Evolutionary conservation across 164 flowering plant genomes (phyloP), one percentile per base, ranked within the genome.

Genomic region (Chimonanthus praecox): DNA sequence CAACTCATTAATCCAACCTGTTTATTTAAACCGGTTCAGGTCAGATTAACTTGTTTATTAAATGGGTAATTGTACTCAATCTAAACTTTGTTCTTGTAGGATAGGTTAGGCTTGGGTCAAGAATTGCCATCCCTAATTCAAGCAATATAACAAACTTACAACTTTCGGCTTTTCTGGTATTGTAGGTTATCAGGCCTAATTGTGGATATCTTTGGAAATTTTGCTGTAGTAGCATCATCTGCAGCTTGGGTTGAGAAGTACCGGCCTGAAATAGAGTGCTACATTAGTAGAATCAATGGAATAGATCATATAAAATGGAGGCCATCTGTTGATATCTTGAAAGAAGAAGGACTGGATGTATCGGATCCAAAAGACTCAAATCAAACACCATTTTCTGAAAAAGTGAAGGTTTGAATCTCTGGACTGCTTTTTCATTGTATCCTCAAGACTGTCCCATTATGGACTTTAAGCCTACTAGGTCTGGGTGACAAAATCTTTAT

Each of bases 171-270:
- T 65, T 4, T 49, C 47, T 73, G 68, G 43, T 58, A 21, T 73
- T 75, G 72, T 87, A 94, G 99, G 83, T 83, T 95, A 83, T 95
- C 99, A 2, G 99, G 99, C 71, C 80, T 95, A 68, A 88, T 91
- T 72, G 84, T 95, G 72, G 99, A 95, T 84, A 83, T 95, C 67
- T 95, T 93, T 81, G 96, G 92, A 79, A 90, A 88, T 79, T 65
- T 84, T 74, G 99, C 98, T 71, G 97, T 95, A 43, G 58, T 95
- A 75, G 98, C 99, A 69, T 95, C 99, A 72, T 95, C 99, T 69
- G 98, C 99, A 72, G 98, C 99, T 76, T 93, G 98, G 99, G 98
- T 95, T 80, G 99, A 95, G 88, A 91, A 87, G 77, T 91, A 95
- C 80, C 90, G 74, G 80, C 77, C 87, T 67, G 85, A 87, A 73